A percentile compares a stretch with the other conserved stretches of the same genome.
Conservation (phyloP, 169 alveolate genomes). For the Eimeria praecox region DNA sequence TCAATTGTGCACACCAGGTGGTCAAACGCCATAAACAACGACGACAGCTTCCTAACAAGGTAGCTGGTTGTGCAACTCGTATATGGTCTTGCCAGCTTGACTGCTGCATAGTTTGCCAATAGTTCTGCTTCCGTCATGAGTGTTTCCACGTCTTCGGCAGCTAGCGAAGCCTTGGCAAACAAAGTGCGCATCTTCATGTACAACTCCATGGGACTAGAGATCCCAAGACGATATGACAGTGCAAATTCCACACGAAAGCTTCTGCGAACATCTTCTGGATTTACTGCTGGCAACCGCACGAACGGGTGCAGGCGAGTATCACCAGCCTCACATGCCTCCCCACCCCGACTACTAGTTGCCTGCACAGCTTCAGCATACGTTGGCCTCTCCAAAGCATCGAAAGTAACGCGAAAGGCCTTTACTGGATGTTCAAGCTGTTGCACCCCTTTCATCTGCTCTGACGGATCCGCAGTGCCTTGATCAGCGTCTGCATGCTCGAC, state of each 20-base stretch:
- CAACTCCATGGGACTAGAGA: not conserved
- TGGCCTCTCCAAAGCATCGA: not conserved
- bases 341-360: too few relatives aligned
- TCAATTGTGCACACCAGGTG: constrained; percentile 5
- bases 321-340: not conserved
- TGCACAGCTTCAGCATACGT: too few relatives aligned
- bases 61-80: not conserved
- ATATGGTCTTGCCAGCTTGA: not conserved
- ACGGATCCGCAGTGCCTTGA: not conserved
- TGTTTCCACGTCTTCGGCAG: not conserved
- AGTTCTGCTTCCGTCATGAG: not conserved
- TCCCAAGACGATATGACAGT: too few relatives aligned
- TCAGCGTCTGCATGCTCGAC: not conserved
- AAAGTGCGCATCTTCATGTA: not conserved
- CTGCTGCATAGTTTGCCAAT: not conserved
- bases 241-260: not conserved
- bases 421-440: not conserved
- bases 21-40: not conserved
- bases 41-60: not conserved
- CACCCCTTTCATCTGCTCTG: not conserved
- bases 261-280: not conserved
- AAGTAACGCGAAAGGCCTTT: not conserved
- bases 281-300: not conserved
- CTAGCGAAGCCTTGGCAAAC: not conserved
- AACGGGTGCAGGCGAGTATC: not conserved